Evolutionary conservation across 345 rosid species (phyloP).

Genomic region (Excoecaria agallocha): DNA sequence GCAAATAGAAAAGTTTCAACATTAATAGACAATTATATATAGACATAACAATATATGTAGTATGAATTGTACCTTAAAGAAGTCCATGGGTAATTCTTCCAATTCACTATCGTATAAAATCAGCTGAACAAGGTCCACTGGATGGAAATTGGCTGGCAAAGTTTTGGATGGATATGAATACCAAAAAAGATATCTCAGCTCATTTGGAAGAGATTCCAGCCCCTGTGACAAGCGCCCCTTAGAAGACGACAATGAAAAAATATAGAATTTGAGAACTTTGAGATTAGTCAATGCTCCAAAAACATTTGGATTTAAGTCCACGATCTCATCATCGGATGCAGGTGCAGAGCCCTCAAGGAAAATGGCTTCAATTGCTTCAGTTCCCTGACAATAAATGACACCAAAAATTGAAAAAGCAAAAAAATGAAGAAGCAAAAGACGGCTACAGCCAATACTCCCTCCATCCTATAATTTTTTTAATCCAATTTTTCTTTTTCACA

Average conservation of each 20-base stretch:
- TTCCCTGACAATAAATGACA: no score
- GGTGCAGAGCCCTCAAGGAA: neutral
- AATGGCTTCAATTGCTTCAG: slow-evolving; percentile 3
- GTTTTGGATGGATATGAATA: no score
- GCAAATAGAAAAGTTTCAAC: neutral
- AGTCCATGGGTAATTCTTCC: neutral
- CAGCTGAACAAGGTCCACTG: no score
- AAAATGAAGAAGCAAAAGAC: neutral
- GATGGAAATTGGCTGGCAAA: no score
- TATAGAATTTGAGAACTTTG: neutral
- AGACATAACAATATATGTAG: neutral
- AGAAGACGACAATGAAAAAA: neutral
- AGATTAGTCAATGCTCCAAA: neutral
- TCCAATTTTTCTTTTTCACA: no score
- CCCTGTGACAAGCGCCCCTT: neutral
- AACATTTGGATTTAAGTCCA: neutral
- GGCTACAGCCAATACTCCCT: no score
- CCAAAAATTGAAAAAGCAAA: neutral
- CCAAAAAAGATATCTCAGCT: no score
- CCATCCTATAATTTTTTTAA: no score
- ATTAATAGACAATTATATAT: neutral
- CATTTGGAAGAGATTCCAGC: no score
- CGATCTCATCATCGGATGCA: no score
- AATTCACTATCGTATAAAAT: no score
- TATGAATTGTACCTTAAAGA: neutral